Evolutionary conservation across 164 flowering plant genomes (phyloP), one percentile per base, ranked within the genome.

Genomic region (Umbilicus rupestris): DNA sequence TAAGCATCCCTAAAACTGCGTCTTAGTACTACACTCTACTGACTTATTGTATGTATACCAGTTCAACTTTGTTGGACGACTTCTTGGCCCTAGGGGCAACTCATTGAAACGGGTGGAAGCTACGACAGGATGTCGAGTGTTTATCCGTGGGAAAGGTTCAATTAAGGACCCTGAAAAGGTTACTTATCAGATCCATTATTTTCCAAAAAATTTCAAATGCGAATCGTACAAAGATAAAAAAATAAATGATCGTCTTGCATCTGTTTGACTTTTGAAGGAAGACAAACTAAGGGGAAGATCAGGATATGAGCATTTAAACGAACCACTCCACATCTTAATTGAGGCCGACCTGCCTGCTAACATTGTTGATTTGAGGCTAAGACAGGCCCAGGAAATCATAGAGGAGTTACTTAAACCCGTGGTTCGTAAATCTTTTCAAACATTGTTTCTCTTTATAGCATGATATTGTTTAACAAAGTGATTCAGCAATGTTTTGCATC

Each of bases 31-130:
- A 39, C 31, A 16, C 35, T 55, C n/a, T 20, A 66, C 69, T 70
- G 35, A 71, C 68, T 46, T 12, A 26, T 60, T 69, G 39, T 50
- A 59, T 63, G 30, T 47, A 37, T 71, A 12, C 70, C 70, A 94
- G 99, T 94, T 91, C 85, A 94, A 94, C 85, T 94, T 94, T 82
- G 99, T 94, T 70, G 99, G 99, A 50, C 82, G 99, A 19, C 97
- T 94, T 75, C 78, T 94, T 65, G 98, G 98, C 19, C 99, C 99
- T 28, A 85, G 99, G 71, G 98, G 98, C 29, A 94, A 94, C 78
- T 94, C 98, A 17, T 78, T 94, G 74, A 94, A 94, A 78, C 86
- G 97, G 37, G 99, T 94, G 49, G 99, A 94, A 84, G 96, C 87
- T 68, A 83, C 95, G 42, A 91, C 97, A 37, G 99, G 96, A 31